Conservation (phyloP, 352 stramenopile genomes). For the Thalassiosira hispida region DNA sequence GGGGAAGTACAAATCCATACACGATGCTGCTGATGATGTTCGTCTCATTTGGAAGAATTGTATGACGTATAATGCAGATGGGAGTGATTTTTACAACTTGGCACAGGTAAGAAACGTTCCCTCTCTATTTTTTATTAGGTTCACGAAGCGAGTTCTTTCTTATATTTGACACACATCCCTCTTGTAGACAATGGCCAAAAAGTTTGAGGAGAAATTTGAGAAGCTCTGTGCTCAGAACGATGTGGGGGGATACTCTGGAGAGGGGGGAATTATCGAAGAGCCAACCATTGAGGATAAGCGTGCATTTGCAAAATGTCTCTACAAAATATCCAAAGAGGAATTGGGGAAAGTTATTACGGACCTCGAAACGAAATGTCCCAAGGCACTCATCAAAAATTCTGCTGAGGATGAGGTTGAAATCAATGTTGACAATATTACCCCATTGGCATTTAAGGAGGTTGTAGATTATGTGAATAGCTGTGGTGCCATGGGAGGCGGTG, state of each 20-base stretch:
- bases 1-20: constrained; percentile 77
- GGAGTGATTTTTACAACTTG: constrained; percentile 84
- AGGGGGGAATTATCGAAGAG: constrained; percentile 38
- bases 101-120: constrained; percentile 45
- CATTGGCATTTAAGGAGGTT: constrained; percentile 59
- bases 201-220: constrained; percentile 85
- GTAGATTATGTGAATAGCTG: constrained; percentile 51
- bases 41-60: constrained; percentile 88
- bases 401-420: constrained; percentile 84
- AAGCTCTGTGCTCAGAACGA: constrained; percentile 64
- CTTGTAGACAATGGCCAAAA: constrained; percentile 75
- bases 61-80: constrained; percentile 87
- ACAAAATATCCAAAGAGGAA: constrained; percentile 85
- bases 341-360: constrained; percentile 81
- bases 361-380: constrained; percentile 80
- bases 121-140: background rate
- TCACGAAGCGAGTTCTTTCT: background rate
- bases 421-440: constrained; percentile 82
- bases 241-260: constrained; percentile 15
- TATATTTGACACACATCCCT: background rate
- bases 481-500: constrained; percentile 16
- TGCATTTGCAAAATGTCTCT: constrained; percentile 83
- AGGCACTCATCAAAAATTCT: constrained; percentile 76
- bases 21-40: constrained; percentile 80
- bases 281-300: constrained; percentile 79